phyloP scores from a whole-genome alignment of 371 early-diverging fungal genomes.

The Nosema muscidifuracis region DNA sequence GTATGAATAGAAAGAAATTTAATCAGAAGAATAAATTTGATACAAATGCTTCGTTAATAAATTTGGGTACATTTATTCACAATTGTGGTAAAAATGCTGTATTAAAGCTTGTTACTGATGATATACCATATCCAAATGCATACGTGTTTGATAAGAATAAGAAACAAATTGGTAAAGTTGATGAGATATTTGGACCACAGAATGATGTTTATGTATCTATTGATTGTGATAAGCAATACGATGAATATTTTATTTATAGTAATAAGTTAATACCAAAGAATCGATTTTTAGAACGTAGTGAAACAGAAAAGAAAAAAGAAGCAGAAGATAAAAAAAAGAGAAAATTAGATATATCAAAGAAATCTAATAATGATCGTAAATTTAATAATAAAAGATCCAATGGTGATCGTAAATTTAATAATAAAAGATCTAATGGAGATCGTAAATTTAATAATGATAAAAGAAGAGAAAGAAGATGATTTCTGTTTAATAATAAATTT shows the following conservation, averaged over 20 bases:
- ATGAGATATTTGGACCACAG: conserved; percentile 93
- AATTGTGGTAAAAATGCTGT: conserved; percentile 91
- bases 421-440: too few species aligned
- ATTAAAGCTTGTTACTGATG: conserved; percentile 75
- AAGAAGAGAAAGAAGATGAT: too few species aligned
- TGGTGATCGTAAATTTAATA: too few species aligned
- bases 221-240: conserved; percentile 11
- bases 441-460: too few species aligned
- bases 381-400: too few species aligned
- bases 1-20: neutral
- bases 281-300: conserved; percentile 47
- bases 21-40: neutral
- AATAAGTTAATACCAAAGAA: conserved; percentile 53
- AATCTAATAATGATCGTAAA: too few species aligned
- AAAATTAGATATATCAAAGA: neutral
- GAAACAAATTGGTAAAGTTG: conserved; percentile 89
- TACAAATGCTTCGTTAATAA: conserved; percentile 59
- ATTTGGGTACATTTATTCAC: conserved; percentile 82
- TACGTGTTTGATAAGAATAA: conserved; percentile 89
- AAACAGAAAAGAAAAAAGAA: conserved; percentile 51
- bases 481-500: too few species aligned
- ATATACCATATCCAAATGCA: conserved; percentile 96
- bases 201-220: conserved; percentile 69
- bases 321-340: conserved; percentile 19
- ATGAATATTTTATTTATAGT: conserved; percentile 35